A percentile compares a stretch with the other conserved stretches of the same genome.
Conservation (phyloP, 2,329 filamentous ascomycete species). For the Neonectria magnoliae region DNA sequence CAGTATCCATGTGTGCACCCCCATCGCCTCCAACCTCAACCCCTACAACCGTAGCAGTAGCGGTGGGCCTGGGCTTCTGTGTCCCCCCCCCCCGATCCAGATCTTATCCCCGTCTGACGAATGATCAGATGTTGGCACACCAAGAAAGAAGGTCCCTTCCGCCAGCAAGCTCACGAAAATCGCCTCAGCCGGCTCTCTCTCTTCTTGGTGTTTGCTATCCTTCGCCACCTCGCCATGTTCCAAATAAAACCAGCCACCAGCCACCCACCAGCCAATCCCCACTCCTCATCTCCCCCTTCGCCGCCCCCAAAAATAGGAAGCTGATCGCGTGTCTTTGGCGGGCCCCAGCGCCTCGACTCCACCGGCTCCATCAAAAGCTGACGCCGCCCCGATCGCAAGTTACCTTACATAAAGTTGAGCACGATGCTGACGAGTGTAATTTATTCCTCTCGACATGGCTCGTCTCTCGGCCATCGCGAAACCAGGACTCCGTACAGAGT, state of each 20-base stretch:
- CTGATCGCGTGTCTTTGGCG: constrained; percentile 35
- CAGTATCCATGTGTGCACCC: neutral
- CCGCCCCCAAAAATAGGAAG: constrained; percentile 39
- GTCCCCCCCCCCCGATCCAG: neutral
- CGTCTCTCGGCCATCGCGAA: neutral
- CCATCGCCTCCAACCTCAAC: neutral
- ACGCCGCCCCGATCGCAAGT: neutral
- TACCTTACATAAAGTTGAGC: neutral
- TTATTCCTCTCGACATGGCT: neutral
- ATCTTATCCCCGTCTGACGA: constrained; percentile 7
- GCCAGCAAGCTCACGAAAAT: neutral
- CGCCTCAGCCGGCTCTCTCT: neutral
- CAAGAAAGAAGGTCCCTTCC: neutral
- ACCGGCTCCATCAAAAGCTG: constrained; percentile 10
- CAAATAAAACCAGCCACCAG: neutral
- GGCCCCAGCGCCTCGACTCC: neutral
- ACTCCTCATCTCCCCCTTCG: constrained; percentile 25
- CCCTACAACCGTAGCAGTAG: constrained; percentile 6
- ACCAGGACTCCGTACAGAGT: neutral
- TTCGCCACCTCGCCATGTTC: neutral
- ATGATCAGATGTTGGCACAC: neutral
- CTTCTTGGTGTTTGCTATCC: neutral
- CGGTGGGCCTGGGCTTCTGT: neutral
- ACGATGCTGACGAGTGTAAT: neutral
- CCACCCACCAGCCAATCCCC: constrained; percentile 15